A percentile compares a stretch with the other conserved stretches of the same genome.
Conservation (phyloP, 495 filamentous ascomycete species). For the Trichocladium uniseriatum region DNA sequence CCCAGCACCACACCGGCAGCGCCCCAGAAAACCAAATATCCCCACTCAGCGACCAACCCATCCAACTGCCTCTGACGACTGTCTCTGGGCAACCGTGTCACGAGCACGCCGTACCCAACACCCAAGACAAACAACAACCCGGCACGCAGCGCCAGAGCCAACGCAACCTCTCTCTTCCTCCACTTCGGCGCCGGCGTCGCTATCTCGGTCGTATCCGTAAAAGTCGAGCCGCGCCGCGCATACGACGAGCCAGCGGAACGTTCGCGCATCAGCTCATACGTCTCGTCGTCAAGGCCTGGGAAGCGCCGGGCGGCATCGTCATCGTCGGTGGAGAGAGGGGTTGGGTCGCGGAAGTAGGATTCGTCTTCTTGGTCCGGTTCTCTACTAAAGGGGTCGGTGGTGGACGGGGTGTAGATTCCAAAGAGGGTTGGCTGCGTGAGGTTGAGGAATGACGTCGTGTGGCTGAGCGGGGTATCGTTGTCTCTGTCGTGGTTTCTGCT, state of each 20-base stretch:
- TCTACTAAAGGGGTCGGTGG: neutral
- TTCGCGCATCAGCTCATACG: constrained; percentile 9
- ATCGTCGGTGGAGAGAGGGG: neutral
- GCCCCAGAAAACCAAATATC: constrained; percentile 75
- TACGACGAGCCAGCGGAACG: constrained; percentile 15
- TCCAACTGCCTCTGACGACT: neutral
- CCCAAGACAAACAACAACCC: constrained; percentile 71
- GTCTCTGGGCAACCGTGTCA: constrained; percentile 54
- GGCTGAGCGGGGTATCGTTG: constrained; percentile 15
- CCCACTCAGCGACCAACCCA: constrained; percentile 36
- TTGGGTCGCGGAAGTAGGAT: neutral
- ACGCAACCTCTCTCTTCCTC: neutral
- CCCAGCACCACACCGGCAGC: constrained; percentile 66
- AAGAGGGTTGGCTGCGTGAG: constrained; percentile 81
- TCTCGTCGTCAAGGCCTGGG: constrained; percentile 8
- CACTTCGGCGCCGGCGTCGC: constrained; percentile 16
- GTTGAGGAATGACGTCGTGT: constrained; percentile 49
- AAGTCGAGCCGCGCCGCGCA: too few relatives aligned
- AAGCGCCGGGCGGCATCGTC: neutral
- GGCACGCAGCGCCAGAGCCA: constrained; percentile 43
- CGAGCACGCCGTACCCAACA: constrained; percentile 72
- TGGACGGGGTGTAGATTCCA: constrained; percentile 70
- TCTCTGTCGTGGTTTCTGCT: constrained; percentile 10
- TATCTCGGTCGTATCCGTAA: too few relatives aligned
- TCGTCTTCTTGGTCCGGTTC: neutral